Evolutionary conservation across 1,284 basidiomycete species (phyloP).

Genomic region (Malassezia equina): DNA sequence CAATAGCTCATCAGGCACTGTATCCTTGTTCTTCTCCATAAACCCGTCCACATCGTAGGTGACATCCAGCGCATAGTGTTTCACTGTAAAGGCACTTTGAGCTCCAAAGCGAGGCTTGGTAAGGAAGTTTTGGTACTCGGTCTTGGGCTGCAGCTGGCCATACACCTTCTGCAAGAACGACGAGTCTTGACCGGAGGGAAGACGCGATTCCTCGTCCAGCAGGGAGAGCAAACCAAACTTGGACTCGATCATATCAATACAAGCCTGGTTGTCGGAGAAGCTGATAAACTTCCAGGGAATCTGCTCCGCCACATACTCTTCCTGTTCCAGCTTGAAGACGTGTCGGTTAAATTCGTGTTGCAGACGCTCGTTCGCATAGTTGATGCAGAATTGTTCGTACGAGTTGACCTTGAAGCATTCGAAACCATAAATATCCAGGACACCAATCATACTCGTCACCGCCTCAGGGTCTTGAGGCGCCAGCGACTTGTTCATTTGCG

Average conservation of each 20-base stretch:
- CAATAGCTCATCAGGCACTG: conserved; percentile 96
- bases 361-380: conserved; percentile 93
- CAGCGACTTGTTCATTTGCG: conserved; percentile 87
- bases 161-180: conserved; percentile 92
- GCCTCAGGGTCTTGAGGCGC: conserved; percentile 76
- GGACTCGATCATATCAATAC: conserved; percentile 96
- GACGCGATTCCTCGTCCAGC: conserved; percentile 92
- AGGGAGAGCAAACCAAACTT: conserved; percentile 89
- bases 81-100: conserved; percentile 90
- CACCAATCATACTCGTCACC: conserved; percentile 96
- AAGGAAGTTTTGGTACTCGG: conserved; percentile 78
- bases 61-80: conserved; percentile 95
- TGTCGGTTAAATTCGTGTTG: conserved; percentile 68
- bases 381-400: conserved; percentile 99
- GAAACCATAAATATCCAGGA: conserved; percentile 63
- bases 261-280: conserved; percentile 94
- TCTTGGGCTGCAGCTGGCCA: conserved; percentile 66
- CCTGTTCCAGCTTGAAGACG: conserved; percentile 71
- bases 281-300: conserved; percentile 99
- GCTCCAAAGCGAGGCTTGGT: conserved; percentile 91
- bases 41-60: conserved; percentile 98
- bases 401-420: conserved; percentile 58
- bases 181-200: conserved; percentile 83
- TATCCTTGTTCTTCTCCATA: conserved; percentile 96
- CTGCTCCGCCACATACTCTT: conserved; percentile 94